Base-by-base conservation (phyloP, 805 yeast species). In the Yarrowia porcina region DNA sequence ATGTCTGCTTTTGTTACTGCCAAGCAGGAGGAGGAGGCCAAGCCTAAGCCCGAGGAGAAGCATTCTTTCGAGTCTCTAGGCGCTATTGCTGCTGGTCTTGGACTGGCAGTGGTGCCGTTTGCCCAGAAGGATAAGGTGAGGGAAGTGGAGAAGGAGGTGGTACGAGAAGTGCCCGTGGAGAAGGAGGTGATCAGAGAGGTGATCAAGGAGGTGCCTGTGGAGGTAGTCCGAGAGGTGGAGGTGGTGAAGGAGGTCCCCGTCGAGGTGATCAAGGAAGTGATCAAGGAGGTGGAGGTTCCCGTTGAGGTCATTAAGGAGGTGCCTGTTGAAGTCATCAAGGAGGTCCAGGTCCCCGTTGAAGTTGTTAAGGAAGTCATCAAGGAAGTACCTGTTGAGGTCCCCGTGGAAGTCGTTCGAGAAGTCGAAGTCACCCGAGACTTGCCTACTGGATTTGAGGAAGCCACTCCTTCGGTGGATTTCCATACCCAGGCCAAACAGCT, bases 211-310 rank as follows among this genome's bases (percentile, higher is more conserved):
- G 49, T 20, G 23, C 25, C 44, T 41, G 52, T 42, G 15, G 30
- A 50, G 59, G 59, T 52, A 10, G 23, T 50, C n/a, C 15, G n/a
- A 23, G 59, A 50, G 44, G 59, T 63, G 21, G 36, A 49, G 20
- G 65, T 63, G 18, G 15, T 61, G n/a, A 35, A 42, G 36, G 38
- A 42, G 28, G 36, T 33, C 15, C 64, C 65, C 13, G 60, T 39
- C 12, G 57, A 36, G 17, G 45, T 52, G 1, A 50, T 60, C 13
- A 63, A 64, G 45, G 60, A 44, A 35, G 35, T 44, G 13, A n/a
- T 25, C 4, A 38, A 38, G 42, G 42, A 38, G 20, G 38, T 33
- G 28, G 63, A 62, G 32, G 50, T 64, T 18, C 45, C 44, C 12
- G 60, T 54, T 10, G 60, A 54, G 20, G 60, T 54, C 2, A 35